Evolutionary conservation across 2,329 filamentous ascomycete species (phyloP).

Genomic region (Sordariomycetes sp.): DNA sequence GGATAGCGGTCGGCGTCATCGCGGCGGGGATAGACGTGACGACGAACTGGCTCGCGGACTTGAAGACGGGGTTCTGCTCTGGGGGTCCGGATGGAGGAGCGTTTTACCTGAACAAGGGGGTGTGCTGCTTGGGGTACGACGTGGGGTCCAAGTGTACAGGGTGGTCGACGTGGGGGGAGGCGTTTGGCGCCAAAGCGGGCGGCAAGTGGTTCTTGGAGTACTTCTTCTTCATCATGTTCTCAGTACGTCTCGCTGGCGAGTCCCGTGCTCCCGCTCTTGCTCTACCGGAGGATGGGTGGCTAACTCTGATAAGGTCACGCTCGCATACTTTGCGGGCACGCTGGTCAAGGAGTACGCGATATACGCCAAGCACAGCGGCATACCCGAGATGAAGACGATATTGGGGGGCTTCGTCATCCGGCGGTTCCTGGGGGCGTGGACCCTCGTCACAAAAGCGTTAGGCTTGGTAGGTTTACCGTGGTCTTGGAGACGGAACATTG

Average conservation of each 20-base stretch:
- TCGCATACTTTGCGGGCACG: constrained; percentile 64
- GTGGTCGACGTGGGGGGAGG: constrained; percentile 76
- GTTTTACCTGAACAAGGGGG: constrained; percentile 83
- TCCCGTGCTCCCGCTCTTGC: background rate
- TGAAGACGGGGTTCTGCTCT: constrained; percentile 82
- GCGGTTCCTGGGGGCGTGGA: constrained; percentile 78
- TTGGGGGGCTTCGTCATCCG: constrained; percentile 88
- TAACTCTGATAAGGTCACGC: constrained; percentile 38
- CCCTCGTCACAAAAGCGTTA: constrained; percentile 75
- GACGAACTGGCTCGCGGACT: constrained; percentile 84
- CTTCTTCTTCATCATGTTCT: constrained; percentile 72
- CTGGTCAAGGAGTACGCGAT: constrained; percentile 74
- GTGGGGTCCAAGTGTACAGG: constrained; percentile 69
- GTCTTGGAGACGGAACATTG: background rate
- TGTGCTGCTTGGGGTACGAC: constrained; percentile 89
- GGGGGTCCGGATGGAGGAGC: constrained; percentile 61
- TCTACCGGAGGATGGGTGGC: background rate
- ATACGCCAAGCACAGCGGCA: constrained; percentile 88
- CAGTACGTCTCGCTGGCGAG: constrained; percentile 38
- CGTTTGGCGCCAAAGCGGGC: constrained; percentile 53
- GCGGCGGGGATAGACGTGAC: constrained; percentile 83
- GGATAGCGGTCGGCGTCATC: constrained; percentile 68
- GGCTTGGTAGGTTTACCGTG: constrained; percentile 50
- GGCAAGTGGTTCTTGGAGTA: constrained; percentile 80
- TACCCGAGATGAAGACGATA: constrained; percentile 95